Evolutionary conservation across 257 asterid species (phyloP), one percentile per base, ranked within the genome.

Genomic region (Apocynum venetum): DNA sequence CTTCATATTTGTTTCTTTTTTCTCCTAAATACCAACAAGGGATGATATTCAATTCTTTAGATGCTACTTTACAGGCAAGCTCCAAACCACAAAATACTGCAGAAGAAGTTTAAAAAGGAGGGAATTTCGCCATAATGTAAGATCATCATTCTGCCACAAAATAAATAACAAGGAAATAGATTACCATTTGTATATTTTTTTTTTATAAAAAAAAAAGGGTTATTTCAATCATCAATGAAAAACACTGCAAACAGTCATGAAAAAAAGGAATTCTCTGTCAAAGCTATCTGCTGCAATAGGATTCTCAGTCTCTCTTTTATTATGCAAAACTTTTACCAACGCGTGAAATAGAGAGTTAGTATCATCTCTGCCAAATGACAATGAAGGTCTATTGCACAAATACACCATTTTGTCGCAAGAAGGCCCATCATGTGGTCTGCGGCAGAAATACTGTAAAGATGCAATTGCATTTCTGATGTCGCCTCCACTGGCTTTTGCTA

Each of bases 281-380:
- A 25, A 71, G 75, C 59, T 46, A 71, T 61, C 57, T 71, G 75
- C 75, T 47, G 25, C 57, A 72, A 53, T 40, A 35, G 78, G 56
- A 76, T 63, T 80, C 79, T 78, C 93, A 77, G 79, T 76, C 65
- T 92, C 94, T 63, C 99, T 88, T 86, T 95, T 95, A 86, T 95
- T 95, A 88, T 95, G 99, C 87, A 95, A 83, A 86, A 95, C 93
- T 81, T 95, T 95, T 36, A 98, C 99, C 86, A 95, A 71, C 77
- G 98, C 99, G 80, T 95, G 99, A 82, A 95, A 95, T 19, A 95
- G 76, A 46, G 97, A 91, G 63, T 93, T 87, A 15, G 89, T 90
- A 59, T 90, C 97, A 85, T 95, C 99, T 84, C 94, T 93, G 69
- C 99, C 99, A 80, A 91, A 92, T 80, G 95, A 86, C 73, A 89